A percentile compares a stretch with the other conserved stretches of the same genome.
phyloP scores from a whole-genome alignment of 2,329 filamentous ascomycete genomes.

The Epichloe typhina region DNA sequence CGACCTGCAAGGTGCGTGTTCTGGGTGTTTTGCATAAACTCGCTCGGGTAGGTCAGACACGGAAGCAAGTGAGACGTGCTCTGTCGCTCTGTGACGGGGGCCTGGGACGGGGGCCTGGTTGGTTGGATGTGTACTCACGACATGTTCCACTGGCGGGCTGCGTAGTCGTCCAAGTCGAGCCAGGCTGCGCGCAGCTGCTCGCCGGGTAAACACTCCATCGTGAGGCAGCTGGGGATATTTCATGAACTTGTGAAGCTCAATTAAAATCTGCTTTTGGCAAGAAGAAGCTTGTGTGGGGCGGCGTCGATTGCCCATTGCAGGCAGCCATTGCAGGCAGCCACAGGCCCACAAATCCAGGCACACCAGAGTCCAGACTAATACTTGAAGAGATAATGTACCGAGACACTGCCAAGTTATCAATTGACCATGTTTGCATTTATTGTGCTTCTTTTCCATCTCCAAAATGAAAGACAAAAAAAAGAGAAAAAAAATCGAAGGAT shows the following conservation, averaged over 20 bases:
- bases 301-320: too few species aligned
- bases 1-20: slow-evolving; percentile 14
- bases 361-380: not conserved
- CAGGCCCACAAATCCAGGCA: too few species aligned
- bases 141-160: slow-evolving; percentile 3
- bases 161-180: slow-evolving; percentile 2
- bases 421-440: not conserved
- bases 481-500: not conserved
- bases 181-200: slow-evolving; percentile 5
- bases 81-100: not conserved
- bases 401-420: too few species aligned
- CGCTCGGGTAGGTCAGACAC: not conserved
- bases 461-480: not conserved
- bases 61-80: not conserved
- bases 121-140: slow-evolving; percentile 3
- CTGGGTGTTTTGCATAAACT: slow-evolving; percentile 6
- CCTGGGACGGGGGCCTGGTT: not conserved
- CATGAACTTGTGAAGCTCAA: not conserved
- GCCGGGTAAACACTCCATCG: not conserved
- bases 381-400: too few species aligned
- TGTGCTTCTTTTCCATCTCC: slow-evolving; percentile 3
- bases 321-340: too few species aligned
- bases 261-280: not conserved
- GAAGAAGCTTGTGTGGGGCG: not conserved
- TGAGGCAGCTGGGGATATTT: not conserved